These are phyloP conservation scores for Bidens hawaiensis DNA, from an alignment of 140 eudicot species.

Conservation along the genomic window DNA sequence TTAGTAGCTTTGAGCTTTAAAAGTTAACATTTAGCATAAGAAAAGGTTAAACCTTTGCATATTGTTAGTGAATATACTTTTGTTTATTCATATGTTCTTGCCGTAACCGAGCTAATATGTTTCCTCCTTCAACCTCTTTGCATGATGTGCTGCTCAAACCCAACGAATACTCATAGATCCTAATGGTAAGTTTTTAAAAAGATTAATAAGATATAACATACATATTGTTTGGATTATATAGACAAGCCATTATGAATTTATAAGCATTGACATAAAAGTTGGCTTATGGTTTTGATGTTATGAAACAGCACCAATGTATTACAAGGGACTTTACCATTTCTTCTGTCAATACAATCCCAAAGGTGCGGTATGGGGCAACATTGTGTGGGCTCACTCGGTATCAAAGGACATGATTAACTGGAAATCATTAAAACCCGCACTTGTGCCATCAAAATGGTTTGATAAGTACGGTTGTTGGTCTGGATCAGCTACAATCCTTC, in stretches of 20 bases:
- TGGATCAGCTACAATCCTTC: constrained; percentile 75
- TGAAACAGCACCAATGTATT: constrained; percentile 62
- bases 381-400: constrained; percentile 67
- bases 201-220: neutral
- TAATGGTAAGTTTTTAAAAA: constrained; percentile 37
- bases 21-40: no score
- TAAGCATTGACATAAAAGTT: neutral
- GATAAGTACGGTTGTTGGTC: constrained; percentile 63
- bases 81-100: neutral
- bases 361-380: constrained; percentile 49
- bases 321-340: constrained; percentile 63
- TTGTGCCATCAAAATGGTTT: constrained; percentile 42
- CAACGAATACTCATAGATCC: constrained; percentile 38
- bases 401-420: constrained; percentile 66
- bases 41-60: no score
- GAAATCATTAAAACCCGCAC: constrained; percentile 38
- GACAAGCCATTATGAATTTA: neutral
- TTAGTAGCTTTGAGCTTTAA: no score
- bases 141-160: constrained; percentile 26
- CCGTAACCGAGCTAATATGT: constrained; percentile 10
- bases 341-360: constrained; percentile 73
- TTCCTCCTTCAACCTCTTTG: constrained; percentile 2
- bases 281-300: neutral
- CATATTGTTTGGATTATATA: neutral
- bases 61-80: no score